Percentiles rank a stretch among this genome's conserved stretches.
Evolutionary conservation across 805 yeast genomes (phyloP).

Genomic region (Candida chilensis): DNA sequence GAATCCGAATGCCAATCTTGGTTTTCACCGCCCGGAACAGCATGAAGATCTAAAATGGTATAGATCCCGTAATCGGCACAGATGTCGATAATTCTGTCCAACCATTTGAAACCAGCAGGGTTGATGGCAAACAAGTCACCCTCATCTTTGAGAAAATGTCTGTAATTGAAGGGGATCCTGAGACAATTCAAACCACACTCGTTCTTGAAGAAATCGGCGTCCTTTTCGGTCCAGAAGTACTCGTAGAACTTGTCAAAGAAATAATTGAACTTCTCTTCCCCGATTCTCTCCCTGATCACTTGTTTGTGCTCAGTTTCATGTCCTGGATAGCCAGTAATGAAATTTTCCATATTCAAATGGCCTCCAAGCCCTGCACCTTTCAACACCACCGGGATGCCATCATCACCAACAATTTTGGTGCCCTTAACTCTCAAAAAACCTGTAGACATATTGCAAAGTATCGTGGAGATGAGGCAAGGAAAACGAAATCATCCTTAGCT

Average conservation of each 20-base stretch:
- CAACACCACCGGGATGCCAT: slow-evolving; percentile 27
- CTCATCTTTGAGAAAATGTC: slow-evolving; percentile 37
- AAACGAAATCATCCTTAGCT: no score
- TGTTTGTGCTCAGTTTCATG: slow-evolving; percentile 41
- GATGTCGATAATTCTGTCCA: slow-evolving; percentile 31
- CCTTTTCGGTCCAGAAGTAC: slow-evolving; percentile 43
- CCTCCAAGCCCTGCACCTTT: slow-evolving; percentile 43
- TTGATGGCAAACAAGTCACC: slow-evolving; percentile 33
- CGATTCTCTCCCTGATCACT: slow-evolving; percentile 27
- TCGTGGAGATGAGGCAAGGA: no score
- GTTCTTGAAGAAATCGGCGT: slow-evolving; percentile 33
- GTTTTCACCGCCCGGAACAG: slow-evolving; percentile 45
- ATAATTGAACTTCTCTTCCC: slow-evolving; percentile 36
- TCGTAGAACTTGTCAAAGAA: slow-evolving; percentile 44
- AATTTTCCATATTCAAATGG: slow-evolving; percentile 46
- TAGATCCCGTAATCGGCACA: slow-evolving; percentile 38
- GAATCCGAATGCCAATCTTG: slow-evolving; percentile 48
- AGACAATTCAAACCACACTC: slow-evolving; percentile 33
- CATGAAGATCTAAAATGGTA: slow-evolving; percentile 38
- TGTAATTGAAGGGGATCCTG: slow-evolving; percentile 43
- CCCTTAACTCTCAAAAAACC: slow-evolving; percentile 29
- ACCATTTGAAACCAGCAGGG: slow-evolving; percentile 31
- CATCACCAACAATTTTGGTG: slow-evolving; percentile 35
- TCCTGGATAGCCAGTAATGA: slow-evolving; percentile 47
- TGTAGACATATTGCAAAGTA: no score